Base-by-base conservation (phyloP, 129 eudicot species). In the Smallanthus sonchifolius region DNA sequence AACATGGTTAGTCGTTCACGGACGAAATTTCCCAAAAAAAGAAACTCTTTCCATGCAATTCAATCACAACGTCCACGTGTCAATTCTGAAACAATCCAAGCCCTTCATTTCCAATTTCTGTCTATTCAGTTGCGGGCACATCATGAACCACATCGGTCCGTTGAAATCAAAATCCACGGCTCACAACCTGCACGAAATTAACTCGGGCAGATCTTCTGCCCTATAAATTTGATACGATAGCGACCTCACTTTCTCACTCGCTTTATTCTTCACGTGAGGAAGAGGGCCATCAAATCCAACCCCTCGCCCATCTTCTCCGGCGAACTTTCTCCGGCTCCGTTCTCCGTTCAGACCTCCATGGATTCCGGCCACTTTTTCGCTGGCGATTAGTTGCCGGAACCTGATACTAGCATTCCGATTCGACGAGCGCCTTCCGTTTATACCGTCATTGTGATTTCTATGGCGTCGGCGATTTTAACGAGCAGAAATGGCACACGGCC, bases 401-500 rank as follows among this genome's bases (percentile, higher is more conserved):
- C 7, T 20, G 4, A 17, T 38, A 20, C 17, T n/a, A 3, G 0
- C 44, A 14, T 35, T 67, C 19, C 13, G 38, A 34, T 59, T 40
- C 43, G 32, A 40, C 32, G 28, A 43, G 3, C 19, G 49, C 56
- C 2, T 62, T 13, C 10, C 10, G 3, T 10, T 17, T 39, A 6
- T 54, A 47, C 32, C 74, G 57, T 9, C 83, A 77, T 65, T 57
- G 65, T 54, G 6, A 19, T 7, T 10, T 36, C 17, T 32, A 87
- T 87, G 92, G 86, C 92, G 38, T 87, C 92, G 39, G 88, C 86
- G 4, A 73, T 87, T 28, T 43, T 87, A 32, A 36, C 80, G 6
- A 69, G 75, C 62, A 79, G 73, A 44, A 75, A 81, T 69, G 84
- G 72, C 37, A 64, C 35, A 14, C 75, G 76, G 20, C 76, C 80